Evolutionary conservation across 345 rosid species (phyloP), one percentile per base, ranked within the genome.

Genomic region (Hypericum perforatum): DNA sequence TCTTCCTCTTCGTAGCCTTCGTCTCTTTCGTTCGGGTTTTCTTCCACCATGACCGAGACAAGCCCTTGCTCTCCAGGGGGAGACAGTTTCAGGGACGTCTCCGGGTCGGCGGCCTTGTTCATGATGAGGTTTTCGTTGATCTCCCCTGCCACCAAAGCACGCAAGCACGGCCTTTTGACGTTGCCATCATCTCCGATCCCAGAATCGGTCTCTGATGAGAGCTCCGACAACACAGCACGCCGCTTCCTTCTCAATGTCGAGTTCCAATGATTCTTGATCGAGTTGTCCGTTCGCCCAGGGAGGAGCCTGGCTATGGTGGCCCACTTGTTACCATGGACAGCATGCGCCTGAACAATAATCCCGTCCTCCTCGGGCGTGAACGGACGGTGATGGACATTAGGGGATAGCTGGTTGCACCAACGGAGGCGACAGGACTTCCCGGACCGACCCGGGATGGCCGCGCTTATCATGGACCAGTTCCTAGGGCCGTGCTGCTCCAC

Each of bases 401-500:
- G 84, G 16, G 82, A 65, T 45, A 83, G 86, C 75, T 83, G 91
- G 58, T 83, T 78, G 58, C 91, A 83, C 91, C 91, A 80, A 1
- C 91, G 62, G 3, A 83, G 67, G 7, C 86, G 63, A 65, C 86
- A 83, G 0, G 86, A 83, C 68, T 83, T 83, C 2, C 91, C 86
- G 0, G 84, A 76, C 2, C 91, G 69, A 9, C 91, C 86, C 0
- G 84, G 86, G 10, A 80, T 65, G 15, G 74, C 74, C 1, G 70
- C 39, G 70, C 86, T 78, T 32, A 80, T 80, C 62, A 76, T n/a
- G 56, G 86, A 74, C 86, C 91, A 83, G 57, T 83, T 80, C 47
- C 82, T 67, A 2, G 91, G 78, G 4, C 91, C 91, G 53, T 83
- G 79, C 37, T 68, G 74, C 43, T 77, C 65, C 6, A 78, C 82